These are phyloP conservation scores for Scheffersomyces titani DNA, from an alignment of 1,139 yeast species.

Conservation along the genomic window DNA sequence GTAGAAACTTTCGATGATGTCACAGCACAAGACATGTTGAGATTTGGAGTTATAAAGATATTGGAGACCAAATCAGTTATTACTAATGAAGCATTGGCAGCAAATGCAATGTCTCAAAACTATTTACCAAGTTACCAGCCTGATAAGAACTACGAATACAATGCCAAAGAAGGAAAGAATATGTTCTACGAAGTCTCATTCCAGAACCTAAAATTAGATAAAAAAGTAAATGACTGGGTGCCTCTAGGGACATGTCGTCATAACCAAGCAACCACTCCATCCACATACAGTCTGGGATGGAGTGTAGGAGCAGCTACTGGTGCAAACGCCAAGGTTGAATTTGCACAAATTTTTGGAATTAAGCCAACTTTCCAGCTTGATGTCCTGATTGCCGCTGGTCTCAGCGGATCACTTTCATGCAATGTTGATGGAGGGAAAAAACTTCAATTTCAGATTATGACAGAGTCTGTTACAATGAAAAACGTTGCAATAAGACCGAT, in stretches of 20 bases:
- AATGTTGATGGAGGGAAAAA: conserved; percentile 18
- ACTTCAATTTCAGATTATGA: conserved; percentile 24
- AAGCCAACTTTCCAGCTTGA: conserved; percentile 15
- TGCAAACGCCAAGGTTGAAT: conserved; percentile 12
- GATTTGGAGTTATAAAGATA: conserved; percentile 8
- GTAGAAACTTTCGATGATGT: conserved; percentile 7
- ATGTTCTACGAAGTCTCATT: conserved; percentile 8
- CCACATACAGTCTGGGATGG: conserved; percentile 27
- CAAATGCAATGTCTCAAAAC: background rate
- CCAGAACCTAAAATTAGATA: conserved; percentile 5
- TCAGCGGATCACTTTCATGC: conserved; percentile 24
- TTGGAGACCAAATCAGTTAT: conserved; percentile 9
- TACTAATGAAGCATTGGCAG: conserved; percentile 4
- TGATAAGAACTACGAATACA: background rate
- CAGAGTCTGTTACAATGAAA: conserved; percentile 13
- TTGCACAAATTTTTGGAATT: conserved; percentile 15
- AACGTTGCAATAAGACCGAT: conserved; percentile 19
- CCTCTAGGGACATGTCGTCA: conserved; percentile 10
- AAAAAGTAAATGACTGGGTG: conserved; percentile 7
- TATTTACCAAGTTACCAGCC: background rate
- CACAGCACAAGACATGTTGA: conserved; percentile 5
- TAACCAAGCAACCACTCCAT: conserved; percentile 12
- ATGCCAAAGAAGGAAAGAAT: background rate
- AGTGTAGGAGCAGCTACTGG: conserved; percentile 17
- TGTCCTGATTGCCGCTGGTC: conserved; percentile 10